Percentiles rank a stretch among this genome's conserved stretches.
These are phyloP conservation scores for Clavispora fructus DNA, from an alignment of 805 yeast genomes.

Conservation along the genomic window DNA sequence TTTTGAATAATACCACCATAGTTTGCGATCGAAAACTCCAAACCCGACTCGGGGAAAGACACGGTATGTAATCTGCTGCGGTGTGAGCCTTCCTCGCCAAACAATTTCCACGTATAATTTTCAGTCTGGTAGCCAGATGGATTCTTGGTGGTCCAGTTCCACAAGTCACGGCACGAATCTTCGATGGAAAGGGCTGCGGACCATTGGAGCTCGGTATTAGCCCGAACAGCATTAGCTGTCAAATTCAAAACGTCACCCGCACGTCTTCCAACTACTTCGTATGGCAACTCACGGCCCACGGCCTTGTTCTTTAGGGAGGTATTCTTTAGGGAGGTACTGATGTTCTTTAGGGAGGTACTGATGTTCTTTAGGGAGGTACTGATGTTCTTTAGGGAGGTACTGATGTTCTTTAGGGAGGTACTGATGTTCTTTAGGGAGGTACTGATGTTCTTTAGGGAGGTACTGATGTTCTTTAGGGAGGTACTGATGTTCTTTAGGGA, in stretches of 20 bases:
- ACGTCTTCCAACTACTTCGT: conserved; percentile 60
- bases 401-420: too few species aligned
- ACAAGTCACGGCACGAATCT: conserved; percentile 64
- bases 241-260: conserved; percentile 73
- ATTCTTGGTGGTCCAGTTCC: conserved; percentile 71
- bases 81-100: conserved; percentile 16
- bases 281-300: conserved; percentile 59
- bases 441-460: too few species aligned
- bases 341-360: too few species aligned
- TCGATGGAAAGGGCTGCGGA: conserved; percentile 48
- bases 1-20: conserved; percentile 49
- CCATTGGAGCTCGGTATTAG: conserved; percentile 65
- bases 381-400: too few species aligned
- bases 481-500: too few species aligned
- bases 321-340: too few species aligned
- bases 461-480: too few species aligned
- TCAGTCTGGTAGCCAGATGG: conserved; percentile 53
- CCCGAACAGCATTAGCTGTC: conserved; percentile 67
- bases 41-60: conserved; percentile 19
- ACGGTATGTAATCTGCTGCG: conserved; percentile 34
- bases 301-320: too few species aligned
- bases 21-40: conserved; percentile 41
- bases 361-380: too few species aligned
- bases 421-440: too few species aligned
- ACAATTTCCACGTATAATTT: conserved; percentile 29